Conservation (phyloP, 768 basidiomycete species). For the Lactarius deliciosus region DNA sequence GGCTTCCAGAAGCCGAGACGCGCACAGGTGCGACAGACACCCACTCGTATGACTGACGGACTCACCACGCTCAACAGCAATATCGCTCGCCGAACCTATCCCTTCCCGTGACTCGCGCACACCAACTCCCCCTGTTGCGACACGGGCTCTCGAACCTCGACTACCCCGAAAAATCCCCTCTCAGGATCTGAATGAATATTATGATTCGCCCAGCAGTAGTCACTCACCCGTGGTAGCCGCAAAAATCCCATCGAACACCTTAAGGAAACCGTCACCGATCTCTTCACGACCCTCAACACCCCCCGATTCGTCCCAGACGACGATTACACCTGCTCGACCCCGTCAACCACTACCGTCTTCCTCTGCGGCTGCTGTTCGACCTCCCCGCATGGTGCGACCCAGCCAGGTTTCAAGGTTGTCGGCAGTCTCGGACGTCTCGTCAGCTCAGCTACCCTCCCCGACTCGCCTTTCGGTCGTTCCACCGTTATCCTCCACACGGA, state of each 20-base stretch:
- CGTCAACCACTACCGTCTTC: constrained; percentile 16
- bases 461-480: constrained; percentile 26
- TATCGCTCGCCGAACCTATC: neutral
- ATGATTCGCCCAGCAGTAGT: constrained; percentile 19
- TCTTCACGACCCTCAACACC: constrained; percentile 21
- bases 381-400: constrained; percentile 11
- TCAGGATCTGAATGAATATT: constrained; percentile 17
- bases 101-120: constrained; percentile 20
- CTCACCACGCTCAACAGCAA: constrained; percentile 9
- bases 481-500: constrained; percentile 10
- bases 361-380: constrained; percentile 12
- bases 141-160: constrained; percentile 8
- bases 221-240: constrained; percentile 10
- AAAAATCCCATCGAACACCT: neutral
- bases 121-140: constrained; percentile 7
- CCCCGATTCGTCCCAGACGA: neutral
- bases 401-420: neutral
- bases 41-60: constrained; percentile 10
- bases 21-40: constrained; percentile 36
- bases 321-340: constrained; percentile 6
- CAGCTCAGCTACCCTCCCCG: constrained; percentile 18
- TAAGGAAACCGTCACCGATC: constrained; percentile 19
- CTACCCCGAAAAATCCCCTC: neutral
- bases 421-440: constrained; percentile 9
- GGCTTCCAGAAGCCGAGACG: constrained; percentile 47